Base-by-base conservation (phyloP, 768 basidiomycete species). In the Russula ochroleuca region DNA sequence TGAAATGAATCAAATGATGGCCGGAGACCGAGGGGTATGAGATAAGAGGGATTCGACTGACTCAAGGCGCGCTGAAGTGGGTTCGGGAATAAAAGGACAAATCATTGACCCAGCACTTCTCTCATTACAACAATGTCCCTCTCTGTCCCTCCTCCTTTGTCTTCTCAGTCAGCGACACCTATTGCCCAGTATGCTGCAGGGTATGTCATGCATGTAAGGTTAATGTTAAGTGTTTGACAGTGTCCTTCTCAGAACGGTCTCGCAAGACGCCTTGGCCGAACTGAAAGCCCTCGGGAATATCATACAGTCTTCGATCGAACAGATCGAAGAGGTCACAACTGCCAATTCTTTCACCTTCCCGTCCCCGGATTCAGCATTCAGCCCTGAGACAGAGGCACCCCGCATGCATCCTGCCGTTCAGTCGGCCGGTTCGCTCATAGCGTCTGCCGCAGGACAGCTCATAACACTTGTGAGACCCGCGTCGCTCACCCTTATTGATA, bases 211-310 rank as follows among this genome's bases (percentile, higher is more conserved):
- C 28, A 28, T 28, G 2, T 5, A 28, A 2, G 5, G 28, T 28
- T 5, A 28, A 28, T 28, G 28, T 28, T 28, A 28, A 28, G 28
- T 28, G 28, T 28, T 28, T 28, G 28, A 28, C 28, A n/a, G n/a
- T n/a, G n/a, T n/a, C 5, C 28, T 28, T 28, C 28, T 28, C 5
- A 5, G 28, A 43, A 58, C 47, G n/a, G 14, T 31, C 10, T 11
- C 37, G 15, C 37, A 59, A 41, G 49, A 59, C 31, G 23, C 58
- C 23, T 31, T 59, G 49, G 25, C 21, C 0, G 62, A 63, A 14
- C 43, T 63, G 23, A 63, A 63, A 28, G 55, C 55, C 28, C 62
- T 63, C 48, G 33, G 37, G 2, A 57, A 50, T 35, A 57, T 63
- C 23, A 63, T 63, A 55, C 53, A 63, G 21, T 49, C 62, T 0